Evolutionary conservation across 495 filamentous ascomycete species (phyloP), one percentile per base, ranked within the genome.

Genomic region (Jackrogersella minutella): DNA sequence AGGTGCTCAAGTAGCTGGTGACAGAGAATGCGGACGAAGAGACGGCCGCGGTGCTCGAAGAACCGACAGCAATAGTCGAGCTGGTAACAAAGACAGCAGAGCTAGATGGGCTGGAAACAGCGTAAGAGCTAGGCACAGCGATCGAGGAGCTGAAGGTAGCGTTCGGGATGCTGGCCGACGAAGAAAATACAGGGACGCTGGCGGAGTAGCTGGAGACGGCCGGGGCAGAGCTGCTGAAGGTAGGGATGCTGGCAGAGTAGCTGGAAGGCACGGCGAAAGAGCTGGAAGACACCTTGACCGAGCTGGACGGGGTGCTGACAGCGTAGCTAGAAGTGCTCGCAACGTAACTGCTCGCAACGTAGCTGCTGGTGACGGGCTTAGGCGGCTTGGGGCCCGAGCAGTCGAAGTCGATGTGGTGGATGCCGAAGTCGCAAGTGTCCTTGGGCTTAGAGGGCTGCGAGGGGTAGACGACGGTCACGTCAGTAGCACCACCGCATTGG

Each of bases 401-500:
- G 80, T 93, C 86, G 73, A 96, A 97, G 69, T 82, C 86, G 72
- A 97, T 87, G 66, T 78, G 84, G 80, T 91, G 89, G 67, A 97
- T 86, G 62, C 87, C 87, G 70, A 97, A 82, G 54, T 82, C 83
- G 79, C 92, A 94, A 61, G 70, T 78, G 36, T 74, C 68, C 78
- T 83, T 86, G 4, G 75, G 74, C 70, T 78, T 71, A 41, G 80
- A 74, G 62, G 81, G 78, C 74, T 88, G 77, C 6, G 79, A 70
- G 13, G 90, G 90, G 70, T 92, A 86, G 75, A 91, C 82, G 72
- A 96, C 87, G 33, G 85, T 86, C 31, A 97, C 91, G 19, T 84
- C 84, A 71, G 82, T 90, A 58, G 93, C 93, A 78, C 93, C 93
- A 84, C 93, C 94, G 75, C 93, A 97, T 81, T 97, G 92, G 61